Evolutionary conservation across 2,329 filamentous ascomycete genomes (phyloP).

Genomic region (Cladorrhinum sp.): DNA sequence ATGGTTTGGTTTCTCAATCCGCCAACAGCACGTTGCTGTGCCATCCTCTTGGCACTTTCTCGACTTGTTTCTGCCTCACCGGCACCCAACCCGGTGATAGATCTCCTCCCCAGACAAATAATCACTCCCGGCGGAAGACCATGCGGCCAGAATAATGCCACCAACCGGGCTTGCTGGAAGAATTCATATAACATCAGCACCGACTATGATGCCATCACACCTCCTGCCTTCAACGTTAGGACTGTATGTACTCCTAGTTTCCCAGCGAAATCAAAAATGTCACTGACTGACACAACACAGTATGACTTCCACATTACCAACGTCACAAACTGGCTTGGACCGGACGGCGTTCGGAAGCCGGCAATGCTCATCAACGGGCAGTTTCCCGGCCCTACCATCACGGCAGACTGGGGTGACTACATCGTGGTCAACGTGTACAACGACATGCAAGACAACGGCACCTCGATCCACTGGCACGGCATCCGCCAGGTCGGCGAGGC

Average conservation of each 20-base stretch:
- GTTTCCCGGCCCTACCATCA: conserved; percentile 23
- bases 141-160: conserved; percentile 31
- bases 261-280: not conserved
- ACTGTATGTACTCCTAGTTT: conserved; percentile 21
- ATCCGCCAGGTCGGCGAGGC: conserved; percentile 43
- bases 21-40: conserved; percentile 9
- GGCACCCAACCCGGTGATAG: conserved; percentile 13
- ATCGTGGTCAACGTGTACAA: conserved; percentile 27
- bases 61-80: conserved; percentile 3
- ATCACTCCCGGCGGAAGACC: conserved; percentile 27
- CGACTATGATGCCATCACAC: conserved; percentile 29
- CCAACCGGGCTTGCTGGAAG: conserved; percentile 34
- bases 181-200: conserved; percentile 32
- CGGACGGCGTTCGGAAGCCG: conserved; percentile 22
- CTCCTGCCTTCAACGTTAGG: conserved; percentile 29
- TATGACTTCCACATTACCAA: conserved; percentile 31
- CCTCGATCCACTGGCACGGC: conserved; percentile 48
- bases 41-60: conserved; percentile 8
- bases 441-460: conserved; percentile 32
- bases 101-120: conserved; percentile 23
- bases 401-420: conserved; percentile 27
- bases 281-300: conserved; percentile 14
- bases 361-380: conserved; percentile 27
- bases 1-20: conserved; percentile 6
- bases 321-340: conserved; percentile 25